Evolutionary conservation across 192 early-diverging fungal species (phyloP).

Genomic region (Coemansia aciculifera): DNA sequence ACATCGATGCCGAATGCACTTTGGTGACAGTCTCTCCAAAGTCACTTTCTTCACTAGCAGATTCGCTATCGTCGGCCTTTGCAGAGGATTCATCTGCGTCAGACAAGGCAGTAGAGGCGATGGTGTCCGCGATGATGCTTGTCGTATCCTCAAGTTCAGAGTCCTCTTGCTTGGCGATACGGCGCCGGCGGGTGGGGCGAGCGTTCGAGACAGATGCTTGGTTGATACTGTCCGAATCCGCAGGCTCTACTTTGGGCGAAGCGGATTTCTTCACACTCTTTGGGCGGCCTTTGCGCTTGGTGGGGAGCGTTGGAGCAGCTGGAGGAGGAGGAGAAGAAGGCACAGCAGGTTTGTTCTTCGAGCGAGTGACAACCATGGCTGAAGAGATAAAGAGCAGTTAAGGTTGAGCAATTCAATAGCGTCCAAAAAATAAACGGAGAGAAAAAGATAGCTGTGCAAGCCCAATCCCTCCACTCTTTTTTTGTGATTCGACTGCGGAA

Average conservation of each 20-base stretch:
- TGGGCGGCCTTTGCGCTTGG: neutral
- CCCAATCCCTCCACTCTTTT: no score
- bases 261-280: neutral
- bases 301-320: neutral
- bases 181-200: neutral
- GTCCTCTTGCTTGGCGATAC: constrained; percentile 3
- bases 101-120: neutral
- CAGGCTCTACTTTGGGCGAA: neutral
- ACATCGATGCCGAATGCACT: neutral
- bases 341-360: neutral
- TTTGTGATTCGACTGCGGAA: no score
- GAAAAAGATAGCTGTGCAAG: no score
- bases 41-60: neutral
- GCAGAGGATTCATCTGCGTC: constrained; percentile 9
- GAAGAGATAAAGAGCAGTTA: neutral
- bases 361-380: constrained; percentile 17
- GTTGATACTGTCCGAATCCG: neutral
- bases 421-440: neutral
- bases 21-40: neutral
- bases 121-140: neutral
- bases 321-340: neutral
- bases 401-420: neutral
- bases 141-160: neutral
- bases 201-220: neutral
- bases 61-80: neutral